Base-by-base conservation (phyloP, 2,329 filamentous ascomycete genomes). In the Aspergillus sp. region DNA sequence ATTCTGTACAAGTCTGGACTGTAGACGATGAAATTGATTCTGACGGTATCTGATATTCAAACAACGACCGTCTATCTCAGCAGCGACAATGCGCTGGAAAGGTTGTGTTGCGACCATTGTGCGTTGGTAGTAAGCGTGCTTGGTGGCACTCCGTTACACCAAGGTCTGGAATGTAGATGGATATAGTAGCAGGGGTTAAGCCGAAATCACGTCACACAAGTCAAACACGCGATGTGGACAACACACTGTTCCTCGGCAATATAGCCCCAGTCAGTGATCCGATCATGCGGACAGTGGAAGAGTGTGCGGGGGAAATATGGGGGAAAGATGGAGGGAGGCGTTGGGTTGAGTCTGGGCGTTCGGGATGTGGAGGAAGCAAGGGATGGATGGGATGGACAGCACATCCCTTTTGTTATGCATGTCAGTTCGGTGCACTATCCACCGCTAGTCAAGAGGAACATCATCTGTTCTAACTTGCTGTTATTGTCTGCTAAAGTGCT, bases 11-110 rank as follows among this genome's bases (percentile, higher is more conserved):
- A 81, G 65, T 1, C 63, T 53, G 2, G 67, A 52, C 57, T 80
- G 78, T 1, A 81, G 68, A 8, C 63, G 64, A 44, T 72, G 70
- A 21, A 81, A 74, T 61, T 80, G 77, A 4, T 67, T 62, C 57
- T 79, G 77, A 2, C 75, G 73, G 62, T 75, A 78, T 15, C 74
- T 68, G 23, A 73, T 69, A 59, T 76, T 77, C 15, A 74, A 69
- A 2, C 74, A 67, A 2, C 77, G 73, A 36, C 77, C 77, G 61
- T 81, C 78, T 15, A 75, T 65, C 36, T 72, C 68, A 25, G 76
- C 68, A n/a, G 69, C 66, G 36, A 72, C 54, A 10, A 80, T 65
- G 6, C 74, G 72, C 47, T 60, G 70, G 61, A 62, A 67, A 32
- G 54, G 57, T 1, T 58, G 56, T 21, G 62, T 54, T 13, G 60